Base-by-base conservation (phyloP, 148 eudicot species). In the Dysphania ambrosioides region DNA sequence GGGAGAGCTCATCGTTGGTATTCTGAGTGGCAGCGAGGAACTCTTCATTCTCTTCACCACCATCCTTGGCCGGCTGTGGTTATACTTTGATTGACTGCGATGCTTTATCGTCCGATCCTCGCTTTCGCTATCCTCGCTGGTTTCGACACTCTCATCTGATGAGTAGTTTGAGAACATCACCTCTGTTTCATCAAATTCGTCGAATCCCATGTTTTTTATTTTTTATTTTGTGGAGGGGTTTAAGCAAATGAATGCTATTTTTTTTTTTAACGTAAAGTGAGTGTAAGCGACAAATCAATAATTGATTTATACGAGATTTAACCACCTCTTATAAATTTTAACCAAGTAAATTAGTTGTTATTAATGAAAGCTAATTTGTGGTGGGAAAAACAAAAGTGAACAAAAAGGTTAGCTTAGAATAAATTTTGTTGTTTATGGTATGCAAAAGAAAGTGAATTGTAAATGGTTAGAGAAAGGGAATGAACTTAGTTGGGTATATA, bases 161-260 rank as follows among this genome's bases (percentile, higher is more conserved):
- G 69, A 76, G 40, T 67, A 68, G 21, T 78, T 83, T 4, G 66
- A 70, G 60, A 83, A 86, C 30, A 86, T 74, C 23, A 83, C 44
- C 8, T 83, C 88, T 9, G 86, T 83, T 71, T 83, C 86, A 51
- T 81, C 66, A 57, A 85, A 80, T 35, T 86, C 88, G 70, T 71
- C 84, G 40, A 78, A 78, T 5, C 72, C 83, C 85, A 86, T 77
- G 53, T 5, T 77, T 26, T 12, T 62, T 8, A 5, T 16, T 47
- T 60, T 73, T 30, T 66, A 3, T 13, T 36, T 16, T 27, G 12
- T 38, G 0, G 41, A 62, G 59, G 51, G 19, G 51, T 47, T 47
- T 47, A 64, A 32, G 44, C 34, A 64, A 35, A 19, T 19, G 12
- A 18, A 42, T 24, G 68, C 5, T 10, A 11, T 15, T 47, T 47